Evolutionary conservation across 108 stramenopile species (phyloP).

Genomic region (Mediolabrus comicus): DNA sequence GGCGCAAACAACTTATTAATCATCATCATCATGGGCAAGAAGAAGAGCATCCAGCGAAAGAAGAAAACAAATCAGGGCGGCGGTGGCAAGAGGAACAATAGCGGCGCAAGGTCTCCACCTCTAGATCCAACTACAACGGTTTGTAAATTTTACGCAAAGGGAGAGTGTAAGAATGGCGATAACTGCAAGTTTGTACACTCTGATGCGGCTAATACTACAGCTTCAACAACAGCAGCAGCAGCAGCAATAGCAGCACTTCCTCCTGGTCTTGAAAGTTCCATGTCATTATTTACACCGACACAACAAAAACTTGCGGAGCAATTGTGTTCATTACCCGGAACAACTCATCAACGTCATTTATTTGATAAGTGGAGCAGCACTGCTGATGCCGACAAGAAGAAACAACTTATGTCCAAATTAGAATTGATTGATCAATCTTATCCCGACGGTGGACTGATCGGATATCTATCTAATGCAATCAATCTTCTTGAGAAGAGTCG

Average conservation of each 20-base stretch:
- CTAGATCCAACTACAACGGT: background rate
- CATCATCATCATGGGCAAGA: slow-evolving; percentile 3
- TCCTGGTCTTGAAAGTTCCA: slow-evolving; percentile 16
- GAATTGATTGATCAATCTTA: slow-evolving; percentile 64
- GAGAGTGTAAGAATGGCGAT: slow-evolving; percentile 16
- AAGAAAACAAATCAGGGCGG: no score
- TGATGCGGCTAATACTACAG: background rate
- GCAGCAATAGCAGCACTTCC: slow-evolving; percentile 10
- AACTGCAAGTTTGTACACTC: slow-evolving; percentile 19
- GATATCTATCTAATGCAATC: slow-evolving; percentile 71
- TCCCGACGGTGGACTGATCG: slow-evolving; percentile 53
- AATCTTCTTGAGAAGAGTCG: slow-evolving; percentile 49
- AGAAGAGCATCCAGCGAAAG: slow-evolving; percentile 6
- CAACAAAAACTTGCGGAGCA: slow-evolving; percentile 46
- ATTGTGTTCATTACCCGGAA: slow-evolving; percentile 39
- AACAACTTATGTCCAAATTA: slow-evolving; percentile 52
- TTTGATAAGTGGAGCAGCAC: slow-evolving; percentile 48
- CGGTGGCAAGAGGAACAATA: slow-evolving; percentile 4
- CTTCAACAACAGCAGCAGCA: background rate
- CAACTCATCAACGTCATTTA: slow-evolving; percentile 57
- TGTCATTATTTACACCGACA: slow-evolving; percentile 31
- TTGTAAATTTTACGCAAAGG: slow-evolving; percentile 24
- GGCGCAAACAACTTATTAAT: no score
- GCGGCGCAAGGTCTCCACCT: background rate
- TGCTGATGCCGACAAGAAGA: slow-evolving; percentile 23